phyloP scores from a whole-genome alignment of 768 basidiomycete species.

The Trichaptum fuscoviolaceum region DNA sequence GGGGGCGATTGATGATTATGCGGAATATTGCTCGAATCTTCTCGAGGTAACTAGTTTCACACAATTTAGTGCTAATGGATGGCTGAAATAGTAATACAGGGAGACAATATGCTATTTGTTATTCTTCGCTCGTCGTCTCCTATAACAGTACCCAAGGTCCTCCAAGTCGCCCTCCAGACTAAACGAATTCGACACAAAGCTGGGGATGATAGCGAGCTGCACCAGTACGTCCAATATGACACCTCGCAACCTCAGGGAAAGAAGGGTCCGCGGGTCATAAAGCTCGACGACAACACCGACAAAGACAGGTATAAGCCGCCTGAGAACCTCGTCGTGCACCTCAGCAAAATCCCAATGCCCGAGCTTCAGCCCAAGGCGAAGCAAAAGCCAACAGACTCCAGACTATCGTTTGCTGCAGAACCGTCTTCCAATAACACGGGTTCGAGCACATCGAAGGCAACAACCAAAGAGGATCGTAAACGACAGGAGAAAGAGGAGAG shows the following conservation, averaged over 20 bases:
- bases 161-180: constrained; percentile 74
- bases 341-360: constrained; percentile 86
- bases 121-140: constrained; percentile 60
- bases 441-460: background rate
- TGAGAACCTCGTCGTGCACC: constrained; percentile 59
- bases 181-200: constrained; percentile 75
- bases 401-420: background rate
- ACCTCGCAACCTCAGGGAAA: constrained; percentile 30
- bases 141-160: constrained; percentile 67
- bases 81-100: constrained; percentile 33
- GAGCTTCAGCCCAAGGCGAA: constrained; percentile 59
- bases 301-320: constrained; percentile 59
- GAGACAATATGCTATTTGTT: constrained; percentile 77
- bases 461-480: background rate
- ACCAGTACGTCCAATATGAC: constrained; percentile 77
- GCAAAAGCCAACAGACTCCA: background rate
- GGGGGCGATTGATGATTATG: constrained; percentile 61
- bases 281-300: constrained; percentile 41
- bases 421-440: background rate
- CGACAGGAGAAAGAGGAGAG: background rate
- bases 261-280: constrained; percentile 63
- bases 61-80: background rate
- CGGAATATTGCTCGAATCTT: constrained; percentile 55
- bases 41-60: constrained; percentile 41
- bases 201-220: constrained; percentile 53